Conservation (phyloP, 169 alveolate genomes). For the Fabrea salina region DNA sequence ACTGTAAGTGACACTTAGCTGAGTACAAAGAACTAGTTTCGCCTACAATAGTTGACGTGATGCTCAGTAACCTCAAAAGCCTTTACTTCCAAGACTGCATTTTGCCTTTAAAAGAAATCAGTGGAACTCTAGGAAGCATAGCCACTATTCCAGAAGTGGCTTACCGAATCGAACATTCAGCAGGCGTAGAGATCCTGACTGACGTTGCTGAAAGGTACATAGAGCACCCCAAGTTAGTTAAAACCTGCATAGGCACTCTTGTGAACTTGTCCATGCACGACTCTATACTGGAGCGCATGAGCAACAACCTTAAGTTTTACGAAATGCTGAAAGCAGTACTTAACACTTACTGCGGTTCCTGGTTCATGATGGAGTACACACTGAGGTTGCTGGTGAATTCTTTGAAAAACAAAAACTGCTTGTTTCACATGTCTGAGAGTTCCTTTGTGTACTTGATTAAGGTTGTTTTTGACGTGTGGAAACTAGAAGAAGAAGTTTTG, state of each 20-base stretch:
- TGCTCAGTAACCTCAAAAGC: neutral
- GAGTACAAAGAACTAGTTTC: neutral
- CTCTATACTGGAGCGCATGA: neutral
- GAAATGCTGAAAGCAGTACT: neutral
- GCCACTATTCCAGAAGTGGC: conserved; percentile 4
- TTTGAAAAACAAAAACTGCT: neutral
- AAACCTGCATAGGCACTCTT: conserved; percentile 26
- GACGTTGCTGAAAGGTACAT: neutral
- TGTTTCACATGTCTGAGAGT: conserved; percentile 9
- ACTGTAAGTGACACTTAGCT: too few relatives aligned
- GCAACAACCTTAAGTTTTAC: neutral
- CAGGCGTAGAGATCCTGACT: conserved; percentile 8
- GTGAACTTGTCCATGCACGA: conserved; percentile 9
- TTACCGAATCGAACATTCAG: neutral
- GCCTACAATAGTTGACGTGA: neutral
- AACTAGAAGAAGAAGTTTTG: conserved; percentile 7
- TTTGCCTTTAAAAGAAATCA: conserved; percentile 20
- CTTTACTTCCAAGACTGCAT: neutral
- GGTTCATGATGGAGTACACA: conserved; percentile 24
- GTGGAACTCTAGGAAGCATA: conserved; percentile 24
- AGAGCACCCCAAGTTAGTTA: neutral
- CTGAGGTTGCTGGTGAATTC: neutral
- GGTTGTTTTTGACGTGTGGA: neutral
- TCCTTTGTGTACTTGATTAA: neutral
- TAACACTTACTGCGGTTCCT: neutral